A percentile compares a stretch with the other conserved stretches of the same genome.
These are phyloP conservation scores for Globisporangium paddicum DNA, from an alignment of 352 stramenopile genomes.

Conservation along the genomic window DNA sequence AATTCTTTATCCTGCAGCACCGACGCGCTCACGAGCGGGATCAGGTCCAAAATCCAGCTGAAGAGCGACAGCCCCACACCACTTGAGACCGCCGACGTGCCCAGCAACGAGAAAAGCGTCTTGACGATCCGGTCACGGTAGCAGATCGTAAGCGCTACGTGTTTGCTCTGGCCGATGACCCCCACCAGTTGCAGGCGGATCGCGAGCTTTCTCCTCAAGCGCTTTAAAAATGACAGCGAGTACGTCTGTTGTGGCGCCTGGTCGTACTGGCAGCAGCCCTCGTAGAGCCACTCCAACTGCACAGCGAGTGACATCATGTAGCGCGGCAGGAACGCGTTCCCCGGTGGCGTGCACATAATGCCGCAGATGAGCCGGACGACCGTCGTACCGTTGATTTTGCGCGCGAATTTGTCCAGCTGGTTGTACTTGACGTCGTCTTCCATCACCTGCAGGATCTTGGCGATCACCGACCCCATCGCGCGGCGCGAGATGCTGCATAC, in stretches of 20 bases:
- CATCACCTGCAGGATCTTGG: constrained; percentile 74
- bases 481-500: constrained; percentile 77
- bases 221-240: constrained; percentile 34
- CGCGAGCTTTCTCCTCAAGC: constrained; percentile 67
- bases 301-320: constrained; percentile 85
- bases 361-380: constrained; percentile 65
- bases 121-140: constrained; percentile 85
- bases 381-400: constrained; percentile 64
- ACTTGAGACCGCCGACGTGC: constrained; percentile 54
- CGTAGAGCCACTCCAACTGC: constrained; percentile 72
- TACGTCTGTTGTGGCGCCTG: constrained; percentile 10
- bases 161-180: constrained; percentile 69
- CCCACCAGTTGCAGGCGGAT: constrained; percentile 74
- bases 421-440: constrained; percentile 78
- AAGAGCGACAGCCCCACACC: constrained; percentile 72
- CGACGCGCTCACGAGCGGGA: constrained; percentile 68
- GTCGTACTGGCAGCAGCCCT: constrained; percentile 54
- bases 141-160: constrained; percentile 73
- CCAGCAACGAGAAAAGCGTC: constrained; percentile 70
- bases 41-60: constrained; percentile 84
- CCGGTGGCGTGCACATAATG: constrained; percentile 69
- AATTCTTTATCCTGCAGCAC: constrained; percentile 74
- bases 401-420: constrained; percentile 45
- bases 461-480: constrained; percentile 78
- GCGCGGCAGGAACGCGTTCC: constrained; percentile 68